Conservation (phyloP, 306 rosid species). For the Corylus heterophylla region DNA sequence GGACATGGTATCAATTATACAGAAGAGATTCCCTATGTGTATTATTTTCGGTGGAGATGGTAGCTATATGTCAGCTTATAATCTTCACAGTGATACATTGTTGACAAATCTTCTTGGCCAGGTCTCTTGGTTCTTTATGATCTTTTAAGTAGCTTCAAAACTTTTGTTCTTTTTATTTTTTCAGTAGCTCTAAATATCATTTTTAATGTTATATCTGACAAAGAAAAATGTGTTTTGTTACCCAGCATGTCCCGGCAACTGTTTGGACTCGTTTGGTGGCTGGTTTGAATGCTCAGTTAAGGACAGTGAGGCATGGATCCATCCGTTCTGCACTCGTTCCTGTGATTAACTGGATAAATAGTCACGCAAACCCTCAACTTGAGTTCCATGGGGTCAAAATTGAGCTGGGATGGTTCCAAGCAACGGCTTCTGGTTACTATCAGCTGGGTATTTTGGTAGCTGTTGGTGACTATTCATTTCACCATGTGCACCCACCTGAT, state of each 20-base stretch:
- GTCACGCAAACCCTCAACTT: conserved; percentile 95
- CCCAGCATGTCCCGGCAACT: conserved; percentile 94
- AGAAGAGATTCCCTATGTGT: conserved; percentile 98
- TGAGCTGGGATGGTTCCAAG: conserved; percentile 99
- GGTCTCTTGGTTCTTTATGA: conserved; percentile 47
- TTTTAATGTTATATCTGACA: conserved; percentile 23
- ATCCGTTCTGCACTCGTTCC: conserved; percentile 76
- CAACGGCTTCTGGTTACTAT: conserved; percentile 98
- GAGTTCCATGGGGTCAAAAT: conserved; percentile 90
- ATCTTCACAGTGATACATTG: conserved; percentile 84
- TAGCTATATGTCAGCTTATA: conserved; percentile 93
- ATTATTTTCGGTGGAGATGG: conserved; percentile 97
- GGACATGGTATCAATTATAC: conserved; percentile 90
- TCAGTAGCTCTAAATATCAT: conserved; percentile 10
- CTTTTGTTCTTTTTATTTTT: neutral
- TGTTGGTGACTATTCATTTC: conserved; percentile 73
- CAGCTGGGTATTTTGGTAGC: conserved; percentile 93
- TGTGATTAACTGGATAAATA: conserved; percentile 79
- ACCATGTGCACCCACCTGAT: conserved; percentile 53
- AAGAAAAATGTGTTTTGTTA: conserved; percentile 23
- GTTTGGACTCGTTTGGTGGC: conserved; percentile 96
- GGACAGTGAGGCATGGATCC: conserved; percentile 86
- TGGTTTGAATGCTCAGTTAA: conserved; percentile 94
- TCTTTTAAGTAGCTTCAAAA: conserved; percentile 11
- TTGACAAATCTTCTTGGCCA: conserved; percentile 95